These are phyloP conservation scores for Chaetomiaceae sp. DNA, from an alignment of 2,329 filamentous ascomycete species.

Conservation along the genomic window DNA sequence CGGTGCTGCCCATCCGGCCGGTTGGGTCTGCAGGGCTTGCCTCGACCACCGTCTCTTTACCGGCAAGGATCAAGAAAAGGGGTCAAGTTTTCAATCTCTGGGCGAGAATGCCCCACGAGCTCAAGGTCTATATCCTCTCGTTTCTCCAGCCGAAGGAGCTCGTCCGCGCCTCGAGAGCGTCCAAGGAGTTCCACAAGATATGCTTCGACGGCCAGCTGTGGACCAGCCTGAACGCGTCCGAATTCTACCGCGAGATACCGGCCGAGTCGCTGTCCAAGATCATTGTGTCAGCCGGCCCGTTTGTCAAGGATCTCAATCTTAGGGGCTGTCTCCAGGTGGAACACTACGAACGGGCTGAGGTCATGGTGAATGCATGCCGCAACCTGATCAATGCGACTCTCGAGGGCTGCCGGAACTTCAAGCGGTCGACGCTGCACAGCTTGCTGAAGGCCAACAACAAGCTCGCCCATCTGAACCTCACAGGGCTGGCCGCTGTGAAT, in stretches of 20 bases:
- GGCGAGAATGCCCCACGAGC: constrained; percentile 74
- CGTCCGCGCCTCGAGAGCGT: constrained; percentile 71
- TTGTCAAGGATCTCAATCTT: constrained; percentile 85
- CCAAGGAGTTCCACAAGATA: constrained; percentile 70
- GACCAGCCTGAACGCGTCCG: constrained; percentile 75
- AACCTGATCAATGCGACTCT: constrained; percentile 86
- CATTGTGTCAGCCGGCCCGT: constrained; percentile 79
- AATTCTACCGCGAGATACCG: constrained; percentile 84
- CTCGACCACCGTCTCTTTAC: constrained; percentile 54
- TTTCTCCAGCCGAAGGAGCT: constrained; percentile 77
- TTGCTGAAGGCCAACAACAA: constrained; percentile 69
- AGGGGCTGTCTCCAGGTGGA: constrained; percentile 86
- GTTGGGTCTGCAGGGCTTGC: constrained; percentile 44
- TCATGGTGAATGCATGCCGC: constrained; percentile 75
- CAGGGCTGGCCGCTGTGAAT: constrained; percentile 71
- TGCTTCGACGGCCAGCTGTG: constrained; percentile 96
- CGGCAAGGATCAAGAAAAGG: constrained; percentile 54
- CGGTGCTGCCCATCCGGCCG: constrained; percentile 50
- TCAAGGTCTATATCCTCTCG: constrained; percentile 71
- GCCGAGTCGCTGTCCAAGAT: constrained; percentile 79
- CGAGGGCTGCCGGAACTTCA: constrained; percentile 84
- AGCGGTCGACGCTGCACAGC: constrained; percentile 70
- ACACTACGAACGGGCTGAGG: constrained; percentile 71
- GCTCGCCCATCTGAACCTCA: constrained; percentile 80
- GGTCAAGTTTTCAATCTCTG: constrained; percentile 62